Base-by-base conservation (phyloP, 164 flowering plant species). In the Paratinospora sagittata region DNA sequence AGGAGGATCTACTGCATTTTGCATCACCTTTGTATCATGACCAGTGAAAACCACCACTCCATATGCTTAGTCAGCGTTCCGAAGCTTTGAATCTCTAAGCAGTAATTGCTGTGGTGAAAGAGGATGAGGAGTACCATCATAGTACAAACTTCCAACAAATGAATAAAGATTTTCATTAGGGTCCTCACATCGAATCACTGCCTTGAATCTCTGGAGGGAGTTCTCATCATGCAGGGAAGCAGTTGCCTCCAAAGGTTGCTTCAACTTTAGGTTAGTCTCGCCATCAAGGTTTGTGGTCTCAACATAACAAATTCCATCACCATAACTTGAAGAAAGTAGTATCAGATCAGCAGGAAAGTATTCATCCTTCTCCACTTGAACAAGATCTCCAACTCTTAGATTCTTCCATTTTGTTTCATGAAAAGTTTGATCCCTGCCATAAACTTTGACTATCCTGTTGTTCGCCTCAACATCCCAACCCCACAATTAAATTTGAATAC, bases 211-310 rank as follows among this genome's bases (percentile, higher is more conserved):
- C 67, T 74, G 69, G 17, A 92, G 73, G 30, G 87, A 83, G 27
- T 70, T 67, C 8, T 89, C 92, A 68, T 86, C 86, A 2, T 41
- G 76, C 49, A 92, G 68, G 6, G 72, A 30, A 12, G 85, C 68
- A 66, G 96, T 90, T 58, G 77, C 82, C 75, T 89, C 91, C 77
- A 90, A 78, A 47, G 88, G 71, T 69, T 84, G 90, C 80, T 90
- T 92, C 66, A 90, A 36, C 70, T 92, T 92, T 39, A 92, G 78
- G 79, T 92, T 90, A 41, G 96, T 90, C 74, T 92, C 97, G 43
- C 97, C 97, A 81, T 92, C 97, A 67, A 92, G 94, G 76, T 92
- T 92, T 82, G 79, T 84, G 9, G 97, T 92, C 63, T 92, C 97
- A 34, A 91, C 95, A 81, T 91, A 90, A 71, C 93, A 87, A 62